Base-by-base conservation (phyloP, 306 rosid genomes). In the Neltuma alba region DNA sequence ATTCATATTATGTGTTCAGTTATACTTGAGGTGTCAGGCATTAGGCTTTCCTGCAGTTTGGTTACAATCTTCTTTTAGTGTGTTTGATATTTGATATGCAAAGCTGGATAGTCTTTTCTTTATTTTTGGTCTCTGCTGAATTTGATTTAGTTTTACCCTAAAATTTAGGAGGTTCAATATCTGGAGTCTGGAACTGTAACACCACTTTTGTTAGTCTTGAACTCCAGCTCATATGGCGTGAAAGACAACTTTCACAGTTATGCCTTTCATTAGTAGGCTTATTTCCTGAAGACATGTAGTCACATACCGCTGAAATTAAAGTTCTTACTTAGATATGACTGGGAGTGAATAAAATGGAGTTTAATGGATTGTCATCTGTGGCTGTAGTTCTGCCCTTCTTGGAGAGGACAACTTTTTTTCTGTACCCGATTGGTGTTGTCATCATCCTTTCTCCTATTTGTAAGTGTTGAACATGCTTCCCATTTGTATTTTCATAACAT, bases 371-470 rank as follows among this genome's bases (percentile, higher is more conserved):
- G 25, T 52, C 48, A 13, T 90, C 14, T 71, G 44, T 54, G 81
- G 72, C 41, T 94, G 91, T 90, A 96, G 99, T 96, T 57, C 88
- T 96, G 62, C 99, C 99, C 62, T 96, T 96, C 83, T 86, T 96
- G 83, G 98, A 96, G 91, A 93, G 91, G 86, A 96, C 98, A 60
- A 91, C 99, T 44, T 90, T 96, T 79, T 96, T 96, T 78, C 90
- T 96, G 68, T 96, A 91, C 76, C 99, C 99, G 66, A 96, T 96
- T 58, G 97, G 99, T 30, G 83, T 85, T 63, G 94, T 91, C 71
- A 88, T 96, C 72, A 91, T 93, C 84, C 96, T 96, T 61, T 91
- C 99, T 79, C 98, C 99, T 11, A 91, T 96, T 79, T 90, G 99
- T 96, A 91, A 96, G 99, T 87, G 83, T 74, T 75, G 72, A 81